Conservation (phyloP, 2,329 filamentous ascomycete genomes). For the Elsinoe australis region DNA sequence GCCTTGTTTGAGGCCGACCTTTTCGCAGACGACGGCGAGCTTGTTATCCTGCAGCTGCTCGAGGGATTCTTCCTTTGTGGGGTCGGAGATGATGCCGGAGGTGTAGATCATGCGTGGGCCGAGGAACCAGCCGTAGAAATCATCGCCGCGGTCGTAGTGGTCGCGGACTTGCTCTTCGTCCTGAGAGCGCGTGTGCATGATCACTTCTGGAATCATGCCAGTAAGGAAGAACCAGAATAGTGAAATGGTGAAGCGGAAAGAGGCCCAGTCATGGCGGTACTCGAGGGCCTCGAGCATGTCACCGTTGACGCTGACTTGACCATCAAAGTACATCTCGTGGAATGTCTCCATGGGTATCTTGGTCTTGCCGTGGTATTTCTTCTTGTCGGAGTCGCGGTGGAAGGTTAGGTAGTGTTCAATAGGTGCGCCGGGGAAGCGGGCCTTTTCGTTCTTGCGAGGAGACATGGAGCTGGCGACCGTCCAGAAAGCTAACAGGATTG, state of each 20-base stretch:
- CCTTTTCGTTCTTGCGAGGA: slow-evolving; percentile 89
- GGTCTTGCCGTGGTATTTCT: slow-evolving; percentile 67
- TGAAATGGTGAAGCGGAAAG: slow-evolving; percentile 78
- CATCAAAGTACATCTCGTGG: slow-evolving; percentile 96
- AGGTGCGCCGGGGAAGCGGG: slow-evolving; percentile 71
- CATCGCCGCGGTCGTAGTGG: slow-evolving; percentile 95
- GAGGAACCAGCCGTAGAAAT: slow-evolving; percentile 98
- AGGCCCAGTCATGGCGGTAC: slow-evolving; percentile 95
- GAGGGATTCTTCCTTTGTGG: slow-evolving; percentile 77
- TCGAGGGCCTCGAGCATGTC: slow-evolving; percentile 84
- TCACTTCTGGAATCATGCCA: slow-evolving; percentile 79
- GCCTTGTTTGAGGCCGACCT: slow-evolving; percentile 74
- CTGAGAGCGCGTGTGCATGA: slow-evolving; percentile 87
- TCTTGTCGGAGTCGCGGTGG: slow-evolving; percentile 52
- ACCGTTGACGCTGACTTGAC: slow-evolving; percentile 90
- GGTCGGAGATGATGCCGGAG: slow-evolving; percentile 84
- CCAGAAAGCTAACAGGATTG: slow-evolving; percentile 79
- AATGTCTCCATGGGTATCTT: slow-evolving; percentile 90
- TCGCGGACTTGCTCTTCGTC: slow-evolving; percentile 97
- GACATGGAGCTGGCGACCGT: slow-evolving; percentile 68
- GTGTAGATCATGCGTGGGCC: slow-evolving; percentile 99
- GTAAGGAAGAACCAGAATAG: slow-evolving; percentile 85
- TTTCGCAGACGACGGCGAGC: slow-evolving; percentile 87
- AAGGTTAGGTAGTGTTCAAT: slow-evolving; percentile 87
- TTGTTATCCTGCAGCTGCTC: slow-evolving; percentile 99